These are phyloP conservation scores for Prunus fruticosa DNA, from an alignment of 306 rosid genomes.

Conservation along the genomic window DNA sequence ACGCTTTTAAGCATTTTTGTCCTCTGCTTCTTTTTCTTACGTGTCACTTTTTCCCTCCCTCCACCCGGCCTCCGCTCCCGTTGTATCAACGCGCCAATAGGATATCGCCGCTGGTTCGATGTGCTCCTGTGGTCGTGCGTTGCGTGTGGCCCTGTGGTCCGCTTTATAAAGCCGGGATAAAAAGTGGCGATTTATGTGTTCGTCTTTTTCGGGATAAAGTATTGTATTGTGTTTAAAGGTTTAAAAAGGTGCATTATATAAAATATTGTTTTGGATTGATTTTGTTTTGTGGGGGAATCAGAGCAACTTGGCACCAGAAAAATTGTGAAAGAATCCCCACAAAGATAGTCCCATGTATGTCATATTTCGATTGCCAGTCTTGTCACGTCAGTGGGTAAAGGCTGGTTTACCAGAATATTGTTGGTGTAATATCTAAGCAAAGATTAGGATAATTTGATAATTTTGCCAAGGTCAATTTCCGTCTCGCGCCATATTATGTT, in stretches of 20 bases:
- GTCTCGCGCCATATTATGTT: too few species aligned
- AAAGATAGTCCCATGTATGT: background rate
- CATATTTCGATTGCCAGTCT: background rate
- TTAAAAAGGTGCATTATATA: background rate
- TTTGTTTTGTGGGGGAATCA: background rate
- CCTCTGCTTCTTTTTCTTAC: background rate
- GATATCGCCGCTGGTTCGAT: background rate
- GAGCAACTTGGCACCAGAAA: constrained; percentile 3
- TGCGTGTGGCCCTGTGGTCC: background rate
- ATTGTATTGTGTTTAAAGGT: background rate
- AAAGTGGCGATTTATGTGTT: constrained; percentile 1
- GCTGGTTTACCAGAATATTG: background rate
- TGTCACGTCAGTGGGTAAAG: background rate
- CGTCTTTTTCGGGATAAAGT: background rate
- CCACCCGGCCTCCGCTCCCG: background rate
- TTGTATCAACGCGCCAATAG: background rate
- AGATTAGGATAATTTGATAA: background rate
- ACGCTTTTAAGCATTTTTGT: constrained; percentile 4
- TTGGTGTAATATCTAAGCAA: background rate
- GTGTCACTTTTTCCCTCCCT: background rate
- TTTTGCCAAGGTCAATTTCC: background rate
- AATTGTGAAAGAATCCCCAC: background rate
- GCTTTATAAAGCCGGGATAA: background rate
- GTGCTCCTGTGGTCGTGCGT: background rate
- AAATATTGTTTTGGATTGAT: too few species aligned